Conservation (phyloP, 345 rosid species). For the Abelmoschus esculentus region DNA sequence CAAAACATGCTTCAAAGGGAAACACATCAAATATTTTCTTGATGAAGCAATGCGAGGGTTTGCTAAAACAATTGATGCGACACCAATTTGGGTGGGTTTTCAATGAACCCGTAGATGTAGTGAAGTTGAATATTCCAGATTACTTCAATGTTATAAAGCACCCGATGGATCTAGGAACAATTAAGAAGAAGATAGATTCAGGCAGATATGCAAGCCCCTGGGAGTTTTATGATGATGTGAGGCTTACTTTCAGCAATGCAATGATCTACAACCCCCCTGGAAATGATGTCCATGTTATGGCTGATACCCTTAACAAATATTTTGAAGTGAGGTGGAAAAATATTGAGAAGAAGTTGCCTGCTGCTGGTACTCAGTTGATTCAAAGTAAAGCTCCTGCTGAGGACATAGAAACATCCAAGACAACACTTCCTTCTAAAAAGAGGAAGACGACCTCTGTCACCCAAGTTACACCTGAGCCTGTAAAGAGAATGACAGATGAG, state of each 20-base stretch:
- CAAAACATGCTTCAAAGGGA: slow-evolving; percentile 30
- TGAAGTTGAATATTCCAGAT: slow-evolving; percentile 73
- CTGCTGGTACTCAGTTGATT: slow-evolving; percentile 23
- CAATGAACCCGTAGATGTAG: slow-evolving; percentile 80
- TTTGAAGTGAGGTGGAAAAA: slow-evolving; percentile 83
- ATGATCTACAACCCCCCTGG: slow-evolving; percentile 90
- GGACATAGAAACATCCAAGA: slow-evolving; percentile 31
- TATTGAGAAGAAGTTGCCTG: slow-evolving; percentile 61
- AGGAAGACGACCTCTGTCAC: slow-evolving; percentile 43
- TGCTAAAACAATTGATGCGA: slow-evolving; percentile 59
- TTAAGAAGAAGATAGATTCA: slow-evolving; percentile 52
- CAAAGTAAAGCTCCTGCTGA: slow-evolving; percentile 25
- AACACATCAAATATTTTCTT: slow-evolving; percentile 39
- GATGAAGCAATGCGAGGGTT: slow-evolving; percentile 74
- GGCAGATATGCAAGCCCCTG: slow-evolving; percentile 64
- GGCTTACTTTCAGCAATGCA: slow-evolving; percentile 79
- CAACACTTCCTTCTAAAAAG: slow-evolving; percentile 50
- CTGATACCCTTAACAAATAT: slow-evolving; percentile 55
- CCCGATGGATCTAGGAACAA: slow-evolving; percentile 91
- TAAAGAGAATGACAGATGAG: slow-evolving; percentile 49
- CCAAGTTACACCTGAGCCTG: slow-evolving; percentile 36
- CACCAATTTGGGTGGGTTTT: slow-evolving; percentile 82
- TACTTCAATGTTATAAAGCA: slow-evolving; percentile 65
- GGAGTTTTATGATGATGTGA: slow-evolving; percentile 75
- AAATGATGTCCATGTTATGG: slow-evolving; percentile 79